A percentile compares a stretch with the other conserved stretches of the same genome.
These are phyloP conservation scores for Tolypocladium paradoxum DNA, from an alignment of 2,329 filamentous ascomycete species.

Conservation along the genomic window DNA sequence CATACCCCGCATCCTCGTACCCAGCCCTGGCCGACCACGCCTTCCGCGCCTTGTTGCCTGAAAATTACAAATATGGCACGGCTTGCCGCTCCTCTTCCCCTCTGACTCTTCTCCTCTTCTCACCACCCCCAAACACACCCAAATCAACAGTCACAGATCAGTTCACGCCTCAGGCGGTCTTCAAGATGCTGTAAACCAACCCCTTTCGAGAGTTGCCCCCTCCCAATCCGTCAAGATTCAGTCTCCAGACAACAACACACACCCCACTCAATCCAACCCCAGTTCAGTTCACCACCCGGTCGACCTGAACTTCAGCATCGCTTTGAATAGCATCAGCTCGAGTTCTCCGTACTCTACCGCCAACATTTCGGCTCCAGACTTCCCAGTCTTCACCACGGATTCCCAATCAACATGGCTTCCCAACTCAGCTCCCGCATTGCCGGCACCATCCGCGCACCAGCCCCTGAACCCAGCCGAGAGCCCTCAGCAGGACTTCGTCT, in stretches of 20 bases:
- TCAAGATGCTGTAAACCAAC: slow-evolving; percentile 50
- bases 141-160: slow-evolving; percentile 16
- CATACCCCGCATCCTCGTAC: background rate
- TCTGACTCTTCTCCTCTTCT: slow-evolving; percentile 20
- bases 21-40: slow-evolving; percentile 5
- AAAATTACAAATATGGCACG: slow-evolving; percentile 32
- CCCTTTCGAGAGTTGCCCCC: slow-evolving; percentile 24
- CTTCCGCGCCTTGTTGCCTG: slow-evolving; percentile 29
- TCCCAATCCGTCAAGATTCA: slow-evolving; percentile 41
- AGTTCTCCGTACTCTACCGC: slow-evolving; percentile 42
- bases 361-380: slow-evolving; percentile 56
- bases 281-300: slow-evolving; percentile 44
- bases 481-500: slow-evolving; percentile 64
- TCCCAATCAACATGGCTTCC: slow-evolving; percentile 71
- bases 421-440: slow-evolving; percentile 53
- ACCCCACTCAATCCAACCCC: slow-evolving; percentile 36
- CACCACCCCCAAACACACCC: slow-evolving; percentile 20
- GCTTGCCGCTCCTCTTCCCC: slow-evolving; percentile 11
- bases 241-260: slow-evolving; percentile 30
- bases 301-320: slow-evolving; percentile 58
- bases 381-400: slow-evolving; percentile 75
- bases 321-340: slow-evolving; percentile 45
- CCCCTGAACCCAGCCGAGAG: slow-evolving; percentile 37
- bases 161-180: slow-evolving; percentile 25
- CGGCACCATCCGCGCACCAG: slow-evolving; percentile 50